Evolutionary conservation across 208 protist genomes (phyloP), one percentile per base, ranked within the genome.

Genomic region (Naegleria fowleri): DNA sequence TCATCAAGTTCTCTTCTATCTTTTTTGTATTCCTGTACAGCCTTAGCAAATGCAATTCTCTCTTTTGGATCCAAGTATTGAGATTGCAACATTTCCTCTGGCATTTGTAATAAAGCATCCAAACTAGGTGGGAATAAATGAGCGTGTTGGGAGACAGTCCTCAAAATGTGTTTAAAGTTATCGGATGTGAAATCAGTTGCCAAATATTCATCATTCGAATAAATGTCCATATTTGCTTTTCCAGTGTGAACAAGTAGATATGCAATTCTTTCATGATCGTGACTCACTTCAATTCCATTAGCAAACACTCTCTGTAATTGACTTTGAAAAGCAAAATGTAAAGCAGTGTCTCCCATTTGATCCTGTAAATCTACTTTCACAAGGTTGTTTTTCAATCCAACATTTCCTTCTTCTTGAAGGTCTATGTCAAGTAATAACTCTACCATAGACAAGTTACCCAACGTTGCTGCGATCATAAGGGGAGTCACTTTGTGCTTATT

Each of bases 261-360:
- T n/a, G 79, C 79, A 43, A 85, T 85, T 43, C 79, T 0, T 85
- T 85, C 79, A 85, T 85, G 79, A 19, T 85, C 38, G 16, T 85
- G 22, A 43, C 79, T 85, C 9, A 85, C 38, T 43, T 85, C 38
- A 85, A 85, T 43, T n/a, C 79, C 79, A 85, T 85, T 85, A 39
- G n/a, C 15, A 43, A 85, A 85, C 25, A 85, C 38, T 85, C 79
- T 85, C 41, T 85, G 79, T 43, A 85, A 43, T 43, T 85, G n/a
- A 43, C 38, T 43, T 85, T 85, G 79, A 85, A 43, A 43, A 43
- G 79, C 79, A 85, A 43, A 85, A 43, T 85, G 79, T 25, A 85
- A 85, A 39, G 36, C 79, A 85, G 79, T 43, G 43, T 85, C 79
- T 43, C 38, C 38, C n/a, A 85, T 43, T 39, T 85, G 79, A 85